Evolutionary conservation across 176 grass and related monocot genomes (phyloP).

Genomic region (Pontederia crassipes): DNA sequence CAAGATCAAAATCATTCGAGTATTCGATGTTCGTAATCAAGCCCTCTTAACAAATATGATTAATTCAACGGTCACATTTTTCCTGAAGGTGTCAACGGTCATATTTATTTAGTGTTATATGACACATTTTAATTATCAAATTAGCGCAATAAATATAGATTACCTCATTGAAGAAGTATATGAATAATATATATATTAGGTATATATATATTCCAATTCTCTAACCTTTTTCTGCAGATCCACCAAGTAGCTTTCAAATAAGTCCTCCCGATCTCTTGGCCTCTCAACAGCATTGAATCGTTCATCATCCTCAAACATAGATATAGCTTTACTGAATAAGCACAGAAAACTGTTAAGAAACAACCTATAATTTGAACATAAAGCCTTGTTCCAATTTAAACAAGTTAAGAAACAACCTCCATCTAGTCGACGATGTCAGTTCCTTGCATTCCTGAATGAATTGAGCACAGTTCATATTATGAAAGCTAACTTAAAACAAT

Average conservation of each 20-base stretch:
- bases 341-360: background rate
- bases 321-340: constrained; percentile 68
- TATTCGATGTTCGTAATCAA: too few relatives aligned
- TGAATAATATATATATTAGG: constrained; percentile 1
- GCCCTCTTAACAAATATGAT: too few relatives aligned
- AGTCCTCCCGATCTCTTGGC: constrained; percentile 81
- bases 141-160: too few relatives aligned
- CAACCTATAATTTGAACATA: background rate
- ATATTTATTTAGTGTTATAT: too few relatives aligned
- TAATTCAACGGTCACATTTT: too few relatives aligned
- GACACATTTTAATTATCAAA: too few relatives aligned
- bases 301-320: constrained; percentile 80
- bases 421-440: constrained; percentile 70
- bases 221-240: constrained; percentile 94
- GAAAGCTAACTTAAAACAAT: background rate
- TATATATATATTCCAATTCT: background rate
- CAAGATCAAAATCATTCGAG: too few relatives aligned
- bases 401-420: constrained; percentile 49
- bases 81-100: too few relatives aligned
- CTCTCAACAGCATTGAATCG: constrained; percentile 68
- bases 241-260: constrained; percentile 86
- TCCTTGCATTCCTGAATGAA: constrained; percentile 75
- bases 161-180: too few relatives aligned
- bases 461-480: constrained; percentile 7
- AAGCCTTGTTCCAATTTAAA: background rate